Evolutionary conservation across 441 rosid genomes (phyloP).

Genomic region (Dalechampia spathulata): DNA sequence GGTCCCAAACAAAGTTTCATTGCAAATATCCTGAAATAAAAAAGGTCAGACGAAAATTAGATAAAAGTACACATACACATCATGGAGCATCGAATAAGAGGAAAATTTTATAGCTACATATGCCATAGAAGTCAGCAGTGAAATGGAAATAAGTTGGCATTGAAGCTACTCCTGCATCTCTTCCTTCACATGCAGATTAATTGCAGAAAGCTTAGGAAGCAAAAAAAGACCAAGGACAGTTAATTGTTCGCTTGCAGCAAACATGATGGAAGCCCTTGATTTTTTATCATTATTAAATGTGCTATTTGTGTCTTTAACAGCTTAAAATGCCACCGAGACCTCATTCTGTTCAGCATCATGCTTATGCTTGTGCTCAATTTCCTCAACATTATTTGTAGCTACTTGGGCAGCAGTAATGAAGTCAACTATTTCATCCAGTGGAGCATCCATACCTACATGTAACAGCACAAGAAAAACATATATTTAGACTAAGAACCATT

Average conservation of each 20-base stretch:
- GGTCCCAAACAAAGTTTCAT: constrained; percentile 66
- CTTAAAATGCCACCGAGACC: constrained; percentile 17
- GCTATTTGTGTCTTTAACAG: background rate
- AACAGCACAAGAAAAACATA: constrained; percentile 13
- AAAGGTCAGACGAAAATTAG: constrained; percentile 15
- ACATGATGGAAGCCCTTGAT: background rate
- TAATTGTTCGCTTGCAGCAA: background rate
- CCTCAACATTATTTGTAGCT: constrained; percentile 51
- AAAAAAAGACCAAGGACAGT: background rate
- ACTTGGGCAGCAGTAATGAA: constrained; percentile 79
- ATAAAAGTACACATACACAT: background rate
- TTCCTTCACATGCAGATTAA: background rate
- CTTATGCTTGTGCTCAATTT: constrained; percentile 26
- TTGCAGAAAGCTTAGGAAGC: background rate
- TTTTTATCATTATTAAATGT: background rate
- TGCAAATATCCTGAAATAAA: constrained; percentile 43
- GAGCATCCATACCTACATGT: constrained; percentile 48
- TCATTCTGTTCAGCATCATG: constrained; percentile 28
- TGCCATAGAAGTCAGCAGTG: background rate
- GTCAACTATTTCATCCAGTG: constrained; percentile 71
- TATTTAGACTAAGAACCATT: background rate
- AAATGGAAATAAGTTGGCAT: background rate
- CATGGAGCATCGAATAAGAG: background rate
- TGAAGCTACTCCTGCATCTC: background rate
- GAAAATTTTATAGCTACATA: background rate